Conservation (phyloP, 768 basidiomycete genomes). For the Suillus alpinus region DNA sequence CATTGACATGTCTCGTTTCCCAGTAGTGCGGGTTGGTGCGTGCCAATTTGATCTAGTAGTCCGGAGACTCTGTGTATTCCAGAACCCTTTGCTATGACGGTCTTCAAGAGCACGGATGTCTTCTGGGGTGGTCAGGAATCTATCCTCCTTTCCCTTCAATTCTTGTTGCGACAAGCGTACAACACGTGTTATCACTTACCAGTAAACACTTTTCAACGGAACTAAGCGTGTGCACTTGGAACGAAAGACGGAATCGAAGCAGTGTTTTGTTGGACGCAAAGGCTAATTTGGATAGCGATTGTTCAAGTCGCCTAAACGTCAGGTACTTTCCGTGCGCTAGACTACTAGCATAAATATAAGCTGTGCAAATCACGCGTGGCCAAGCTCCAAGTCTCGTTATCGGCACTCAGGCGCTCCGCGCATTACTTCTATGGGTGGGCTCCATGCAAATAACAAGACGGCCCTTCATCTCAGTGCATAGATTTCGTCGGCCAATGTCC, state of each 20-base stretch:
- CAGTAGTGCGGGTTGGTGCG: neutral
- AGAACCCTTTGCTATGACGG: neutral
- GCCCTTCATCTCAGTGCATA: neutral
- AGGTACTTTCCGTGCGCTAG: neutral
- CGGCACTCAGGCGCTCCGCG: neutral
- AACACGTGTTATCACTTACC: neutral
- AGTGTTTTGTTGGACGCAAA: neutral
- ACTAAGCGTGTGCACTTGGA: neutral
- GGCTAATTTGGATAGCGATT: neutral
- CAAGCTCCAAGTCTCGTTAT: neutral
- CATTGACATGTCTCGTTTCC: neutral
- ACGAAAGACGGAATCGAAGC: neutral
- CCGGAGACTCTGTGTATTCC: neutral
- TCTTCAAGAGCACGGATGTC: neutral
- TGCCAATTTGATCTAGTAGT: neutral
- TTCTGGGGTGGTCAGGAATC: no score
- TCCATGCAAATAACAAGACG: neutral
- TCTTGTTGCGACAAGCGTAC: neutral
- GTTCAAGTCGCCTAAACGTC: neutral
- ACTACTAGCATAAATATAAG: neutral
- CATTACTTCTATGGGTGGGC: neutral
- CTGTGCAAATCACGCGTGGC: neutral
- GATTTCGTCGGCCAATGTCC: conserved; percentile 30
- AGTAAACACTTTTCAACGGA: neutral
- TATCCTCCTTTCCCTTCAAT: neutral